Base-by-base conservation (phyloP, 345 rosid genomes). In the Schrenkiella parvula region DNA sequence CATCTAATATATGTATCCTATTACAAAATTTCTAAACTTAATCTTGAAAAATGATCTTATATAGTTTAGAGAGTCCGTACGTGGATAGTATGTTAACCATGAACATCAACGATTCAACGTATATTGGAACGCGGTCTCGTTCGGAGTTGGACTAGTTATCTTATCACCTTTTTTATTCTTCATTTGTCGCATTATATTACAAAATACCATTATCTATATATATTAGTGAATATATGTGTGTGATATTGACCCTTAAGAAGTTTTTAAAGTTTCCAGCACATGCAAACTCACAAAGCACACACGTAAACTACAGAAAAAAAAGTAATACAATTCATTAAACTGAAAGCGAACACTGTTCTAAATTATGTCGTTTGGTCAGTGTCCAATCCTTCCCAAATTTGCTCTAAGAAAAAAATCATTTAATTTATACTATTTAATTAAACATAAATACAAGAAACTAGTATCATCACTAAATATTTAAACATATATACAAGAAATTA, bases 71-170 rank as follows among this genome's bases (percentile, higher is more conserved):
- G 41, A 51, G 57, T 12, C 48, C 41, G 50, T 68, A 75, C 73
- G 79, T 75, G 74, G 74, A 68, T 41, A 51, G 57, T 32, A 41
- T 75, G 69, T 2, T 60, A 59, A 52, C 69, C 44, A 51, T 67
- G 47, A 50, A 67, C 47, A 22, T 66, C 54, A 67, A 29, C 21
- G 4, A 50, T 23, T 50, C n/a, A 22, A 37, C 14, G n/a, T n/a
- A 15, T 31, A 19, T 61, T 42, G 68, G 68, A 42, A 51, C 48
- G 74, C 17, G 35, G 67, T 73, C 66, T 65, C 59, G 6, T n/a
- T 25, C 43, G 53, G 43, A 31, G 11, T 68, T 74, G 67, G 63
- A 67, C 78, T 48, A 8, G 25, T 4, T 15, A 15, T 52, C 62
- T 61, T 28, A 15, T 11, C 25, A 13, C 15, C 8, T 58, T 26